Base-by-base conservation (phyloP, 345 rosid species). In the Camelina laxa region DNA sequence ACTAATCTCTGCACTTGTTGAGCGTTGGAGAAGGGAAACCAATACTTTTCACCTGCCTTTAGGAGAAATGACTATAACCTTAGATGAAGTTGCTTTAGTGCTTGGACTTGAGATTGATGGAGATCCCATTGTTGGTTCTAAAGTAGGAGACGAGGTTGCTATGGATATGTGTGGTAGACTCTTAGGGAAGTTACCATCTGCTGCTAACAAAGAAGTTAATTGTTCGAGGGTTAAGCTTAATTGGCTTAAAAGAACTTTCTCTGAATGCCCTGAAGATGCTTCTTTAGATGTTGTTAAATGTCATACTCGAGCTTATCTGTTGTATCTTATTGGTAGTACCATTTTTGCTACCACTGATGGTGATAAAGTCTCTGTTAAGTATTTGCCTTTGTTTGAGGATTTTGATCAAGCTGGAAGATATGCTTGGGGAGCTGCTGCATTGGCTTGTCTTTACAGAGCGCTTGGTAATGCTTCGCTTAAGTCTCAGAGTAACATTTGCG, bases 291-390 rank as follows among this genome's bases (percentile, higher is more conserved):
- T 81, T 60, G 66, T 83, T n/a, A 81, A 84, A 72, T 19, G 64
- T 45, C 80, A 85, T 56, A 85, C 93, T 15, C 84, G 96, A 49
- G 96, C 96, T 72, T 87, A 87, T 82, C 80, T 90, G 54, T 80
- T 88, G 64, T 90, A 87, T 74, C 88, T 90, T 67, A 78, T 88
- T 1, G 96, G 93, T 15, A 90, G 93, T 51, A 90, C 96, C 2
- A 84, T 90, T 68, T 90, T 90, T 56, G 89, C 91, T 30, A 90
- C 96, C 0, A 88, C 93, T 49, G 88, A 89, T 19, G 93, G 91
- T 73, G 90, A 90, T 70, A 90, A 90, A 77, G 96, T 90, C 33
- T 91, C 96, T 9, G 93, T 90, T 2, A 90, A 88, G 88, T 90
- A 88, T 72, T 82, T 87, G 50, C 91, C 93, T 57, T 75, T 90